These are phyloP conservation scores for Cadophora sp. DNA, from an alignment of 2,329 filamentous ascomycete species.

Conservation along the genomic window DNA sequence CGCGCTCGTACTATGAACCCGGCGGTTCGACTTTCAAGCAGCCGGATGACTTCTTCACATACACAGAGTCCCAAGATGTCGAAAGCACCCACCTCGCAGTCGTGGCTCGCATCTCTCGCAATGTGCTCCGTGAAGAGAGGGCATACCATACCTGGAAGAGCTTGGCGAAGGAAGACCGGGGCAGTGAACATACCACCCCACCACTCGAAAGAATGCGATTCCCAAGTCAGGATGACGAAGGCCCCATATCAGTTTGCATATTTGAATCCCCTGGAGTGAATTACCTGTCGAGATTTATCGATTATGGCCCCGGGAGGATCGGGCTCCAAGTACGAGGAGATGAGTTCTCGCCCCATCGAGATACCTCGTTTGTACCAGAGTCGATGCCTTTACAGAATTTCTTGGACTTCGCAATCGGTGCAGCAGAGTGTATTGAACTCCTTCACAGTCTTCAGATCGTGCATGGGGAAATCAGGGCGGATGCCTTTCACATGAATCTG, in stretches of 20 bases:
- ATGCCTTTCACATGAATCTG: conserved; percentile 86
- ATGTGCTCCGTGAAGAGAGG: conserved; percentile 83
- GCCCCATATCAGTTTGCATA: conserved; percentile 77
- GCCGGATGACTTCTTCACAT: conserved; percentile 1
- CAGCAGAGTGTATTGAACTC: conserved; percentile 83
- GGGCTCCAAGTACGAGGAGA: conserved; percentile 54
- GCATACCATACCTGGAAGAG: conserved; percentile 84
- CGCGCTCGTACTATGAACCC: background rate
- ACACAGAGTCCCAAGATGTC: conserved; percentile 2
- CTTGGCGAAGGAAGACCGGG: conserved; percentile 74
- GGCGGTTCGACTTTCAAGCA: background rate
- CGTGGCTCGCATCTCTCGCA: conserved; percentile 31
- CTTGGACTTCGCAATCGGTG: conserved; percentile 89
- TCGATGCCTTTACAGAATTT: conserved; percentile 78
- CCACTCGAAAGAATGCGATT: conserved; percentile 82
- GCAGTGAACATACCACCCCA: conserved; percentile 77
- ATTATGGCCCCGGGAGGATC: conserved; percentile 73
- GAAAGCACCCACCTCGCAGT: conserved; percentile 30
- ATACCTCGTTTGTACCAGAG: conserved; percentile 52
- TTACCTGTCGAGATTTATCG: conserved; percentile 71
- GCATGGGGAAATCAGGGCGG: conserved; percentile 88
- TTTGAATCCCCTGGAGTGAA: conserved; percentile 82
- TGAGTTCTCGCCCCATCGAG: conserved; percentile 43
- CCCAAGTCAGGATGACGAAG: conserved; percentile 71
- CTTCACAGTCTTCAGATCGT: conserved; percentile 84